A percentile compares a stretch with the other conserved stretches of the same genome.
Conservation (phyloP, 1,139 yeast genomes). For the Ogataea hybrid region DNA sequence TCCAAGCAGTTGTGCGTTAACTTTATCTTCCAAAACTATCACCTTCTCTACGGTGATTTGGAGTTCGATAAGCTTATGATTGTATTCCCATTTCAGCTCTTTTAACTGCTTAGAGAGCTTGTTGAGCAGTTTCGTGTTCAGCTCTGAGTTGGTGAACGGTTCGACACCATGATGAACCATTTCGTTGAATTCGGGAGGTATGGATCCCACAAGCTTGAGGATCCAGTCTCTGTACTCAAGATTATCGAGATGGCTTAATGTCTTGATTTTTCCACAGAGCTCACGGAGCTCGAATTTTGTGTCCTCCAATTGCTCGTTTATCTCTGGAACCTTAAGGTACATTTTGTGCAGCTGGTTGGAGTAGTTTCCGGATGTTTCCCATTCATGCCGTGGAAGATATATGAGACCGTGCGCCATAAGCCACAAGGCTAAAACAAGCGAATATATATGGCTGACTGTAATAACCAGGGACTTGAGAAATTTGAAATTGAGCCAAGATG, state of each 20-base stretch:
- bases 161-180: constrained; percentile 24
- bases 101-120: constrained; percentile 40
- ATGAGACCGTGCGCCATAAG: constrained; percentile 82
- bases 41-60: constrained; percentile 37
- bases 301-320: constrained; percentile 65
- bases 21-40: constrained; percentile 42
- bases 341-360: constrained; percentile 38
- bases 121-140: constrained; percentile 34
- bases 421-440: constrained; percentile 76
- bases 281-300: constrained; percentile 63
- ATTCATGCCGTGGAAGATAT: constrained; percentile 58
- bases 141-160: constrained; percentile 30
- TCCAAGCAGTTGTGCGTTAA: constrained; percentile 38
- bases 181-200: constrained; percentile 25
- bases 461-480: constrained; percentile 68
- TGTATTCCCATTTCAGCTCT: constrained; percentile 38
- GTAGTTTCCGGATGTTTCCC: constrained; percentile 48
- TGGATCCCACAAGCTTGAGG: constrained; percentile 23
- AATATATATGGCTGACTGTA: constrained; percentile 77
- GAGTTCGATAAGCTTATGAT: constrained; percentile 45
- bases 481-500: constrained; percentile 53
- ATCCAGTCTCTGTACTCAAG: constrained; percentile 33
- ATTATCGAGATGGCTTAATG: constrained; percentile 35
- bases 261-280: constrained; percentile 58
- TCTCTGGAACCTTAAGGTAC: constrained; percentile 55